Evolutionary conservation across 31 red algal species (phyloP), one percentile per base, ranked within the genome.

Genomic region (Asparagopsis taxiformis): DNA sequence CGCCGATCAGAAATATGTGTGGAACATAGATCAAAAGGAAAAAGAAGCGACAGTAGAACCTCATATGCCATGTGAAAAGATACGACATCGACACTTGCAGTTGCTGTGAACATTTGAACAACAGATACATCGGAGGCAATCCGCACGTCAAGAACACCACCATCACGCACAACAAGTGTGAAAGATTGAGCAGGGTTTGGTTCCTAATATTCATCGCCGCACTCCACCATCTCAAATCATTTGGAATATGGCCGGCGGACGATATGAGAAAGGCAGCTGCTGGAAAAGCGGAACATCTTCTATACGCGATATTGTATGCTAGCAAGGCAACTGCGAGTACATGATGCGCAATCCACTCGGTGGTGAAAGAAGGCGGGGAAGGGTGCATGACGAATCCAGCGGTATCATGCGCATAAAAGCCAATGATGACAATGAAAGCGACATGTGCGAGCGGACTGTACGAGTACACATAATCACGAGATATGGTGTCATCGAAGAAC

Each of bases 251-350:
- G 6, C 66, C 65, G 13, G 78, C 54, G 0, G 78, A 65, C 20
- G 78, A 82, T 31, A 82, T 72, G 51, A 82, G 78, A 51, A 82
- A 82, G 15, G 67, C 50, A 50, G 78, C 65, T 3, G 78, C 78
- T 1, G 78, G 78, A 51, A 82, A 64, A 21, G 78, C 65, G 3
- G 78, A 82, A 28, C 38, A 64, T 34, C 35, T 50, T 13, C 56
- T 50, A 53, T 72, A 82, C 32, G 38, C 29, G 0, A 72, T 55
- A 51, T 82, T 37, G 46, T 62, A 82, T 1, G 56, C 24, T 19
- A 82, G 36, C 1, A 82, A 57, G 24, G 28, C 51, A 3, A 55
- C 13, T 43, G 55, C 65, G 15, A 82, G 17, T 31, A 72, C 15
- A 33, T 82, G 78, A 50, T 82, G 78, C 35, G 63, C 20, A 31